Percentiles rank a stretch among this genome's conserved stretches.
Evolutionary conservation across 1,284 basidiomycete species (phyloP).

Genomic region (Boletus sp.): DNA sequence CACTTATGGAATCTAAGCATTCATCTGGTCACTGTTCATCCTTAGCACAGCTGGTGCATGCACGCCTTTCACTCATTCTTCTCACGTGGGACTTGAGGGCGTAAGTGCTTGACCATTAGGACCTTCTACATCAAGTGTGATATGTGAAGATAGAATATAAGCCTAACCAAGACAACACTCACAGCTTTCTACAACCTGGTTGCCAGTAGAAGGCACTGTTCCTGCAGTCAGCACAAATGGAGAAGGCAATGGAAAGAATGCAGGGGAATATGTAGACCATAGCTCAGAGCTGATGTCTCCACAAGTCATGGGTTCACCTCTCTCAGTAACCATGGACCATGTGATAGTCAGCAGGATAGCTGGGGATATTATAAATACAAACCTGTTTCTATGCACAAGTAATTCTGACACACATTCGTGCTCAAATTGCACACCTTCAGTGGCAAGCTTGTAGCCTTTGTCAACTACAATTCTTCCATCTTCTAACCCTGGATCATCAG

Average conservation of each 20-base stretch:
- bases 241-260: not conserved
- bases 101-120: not conserved
- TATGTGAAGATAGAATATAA: not conserved
- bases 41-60: not conserved
- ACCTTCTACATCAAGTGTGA: not conserved
- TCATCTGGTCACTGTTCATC: not conserved
- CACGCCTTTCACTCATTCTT: not conserved
- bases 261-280: not conserved
- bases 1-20: constrained; percentile 10
- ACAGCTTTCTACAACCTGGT: constrained; percentile 1
- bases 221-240: not conserved
- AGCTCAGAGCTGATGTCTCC: not conserved
- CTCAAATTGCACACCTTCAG: not conserved
- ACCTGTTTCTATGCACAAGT: constrained; percentile 8
- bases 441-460: not conserved
- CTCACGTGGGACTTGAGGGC: not conserved
- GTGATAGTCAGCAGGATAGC: constrained; percentile 1
- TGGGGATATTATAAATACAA: not conserved
- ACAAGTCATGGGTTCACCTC: not conserved
- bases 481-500: no score
- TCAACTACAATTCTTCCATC: no score
- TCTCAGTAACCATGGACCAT: not conserved
- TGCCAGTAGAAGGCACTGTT: not conserved
- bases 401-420: not conserved
- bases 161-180: not conserved